These are phyloP conservation scores for Sambucus nigra DNA, from an alignment of 129 eudicot species.

Conservation along the genomic window DNA sequence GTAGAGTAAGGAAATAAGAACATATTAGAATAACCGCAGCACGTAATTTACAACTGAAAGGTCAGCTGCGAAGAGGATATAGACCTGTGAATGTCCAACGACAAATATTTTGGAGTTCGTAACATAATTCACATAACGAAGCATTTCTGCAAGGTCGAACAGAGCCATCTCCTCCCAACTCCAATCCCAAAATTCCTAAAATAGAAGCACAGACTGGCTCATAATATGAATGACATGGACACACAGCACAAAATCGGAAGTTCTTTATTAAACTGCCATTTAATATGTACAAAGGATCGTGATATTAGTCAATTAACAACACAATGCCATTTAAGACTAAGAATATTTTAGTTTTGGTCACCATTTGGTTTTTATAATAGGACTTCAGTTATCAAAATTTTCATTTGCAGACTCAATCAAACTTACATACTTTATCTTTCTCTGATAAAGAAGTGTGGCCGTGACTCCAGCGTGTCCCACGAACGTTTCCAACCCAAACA, in stretches of 20 bases:
- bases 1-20: constrained; percentile 3
- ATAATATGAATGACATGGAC: neutral
- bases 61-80: neutral
- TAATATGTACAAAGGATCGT: neutral
- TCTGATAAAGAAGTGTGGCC: constrained; percentile 80
- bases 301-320: neutral
- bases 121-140: constrained; percentile 32
- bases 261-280: neutral
- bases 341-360: no score
- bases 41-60: neutral
- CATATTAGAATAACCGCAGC: neutral
- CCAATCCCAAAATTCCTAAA: constrained; percentile 97
- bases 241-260: neutral
- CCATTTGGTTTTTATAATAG: no score
- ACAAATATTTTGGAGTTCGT: constrained; percentile 65
- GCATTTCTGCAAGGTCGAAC: constrained; percentile 80
- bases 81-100: constrained; percentile 97
- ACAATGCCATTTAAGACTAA: neutral
- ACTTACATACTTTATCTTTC: constrained; percentile 64
- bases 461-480: constrained; percentile 95
- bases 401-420: no score
- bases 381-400: no score
- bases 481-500: constrained; percentile 93
- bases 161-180: constrained; percentile 97
- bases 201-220: neutral